A percentile compares a stretch with the other conserved stretches of the same genome.
phyloP scores from a whole-genome alignment of 2,329 filamentous ascomycete species.

The Fusarium sp. region DNA sequence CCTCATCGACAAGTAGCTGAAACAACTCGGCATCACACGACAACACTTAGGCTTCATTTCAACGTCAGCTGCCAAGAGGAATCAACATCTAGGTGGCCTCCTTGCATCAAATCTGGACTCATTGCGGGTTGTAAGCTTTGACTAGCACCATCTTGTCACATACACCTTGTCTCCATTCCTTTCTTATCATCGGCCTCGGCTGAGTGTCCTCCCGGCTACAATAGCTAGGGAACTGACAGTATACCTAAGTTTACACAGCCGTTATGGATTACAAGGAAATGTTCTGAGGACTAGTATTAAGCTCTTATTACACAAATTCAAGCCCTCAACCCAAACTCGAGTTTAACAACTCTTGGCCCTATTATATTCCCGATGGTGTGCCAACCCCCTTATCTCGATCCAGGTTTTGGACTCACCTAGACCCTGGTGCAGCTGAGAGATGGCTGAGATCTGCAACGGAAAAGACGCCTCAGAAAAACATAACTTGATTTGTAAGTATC shows the following conservation, averaged over 20 bases:
- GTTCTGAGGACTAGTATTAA: not conserved
- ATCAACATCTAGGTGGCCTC: not conserved
- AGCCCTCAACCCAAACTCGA: not conserved
- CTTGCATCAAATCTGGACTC: not conserved
- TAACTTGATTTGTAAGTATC: not conserved
- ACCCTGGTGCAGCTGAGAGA: not conserved
- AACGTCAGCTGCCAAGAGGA: not conserved
- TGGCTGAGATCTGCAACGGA: not conserved
- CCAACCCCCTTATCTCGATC: not conserved
- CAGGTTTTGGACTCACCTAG: not conserved
- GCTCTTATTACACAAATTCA: not conserved
- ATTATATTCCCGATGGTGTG: not conserved
- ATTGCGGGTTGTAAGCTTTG: not conserved
- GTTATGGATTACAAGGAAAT: not conserved
- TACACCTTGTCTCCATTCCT: not conserved
- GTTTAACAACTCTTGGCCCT: not conserved
- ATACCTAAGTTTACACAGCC: not conserved
- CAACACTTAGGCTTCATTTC: not conserved
- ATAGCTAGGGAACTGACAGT: fast-evolving
- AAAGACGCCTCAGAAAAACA: not conserved
- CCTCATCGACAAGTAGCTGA: not conserved
- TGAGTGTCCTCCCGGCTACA: not conserved
- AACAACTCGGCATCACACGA: not conserved
- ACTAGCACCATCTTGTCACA: fast-evolving
- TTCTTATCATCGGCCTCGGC: not conserved